phyloP scores from a whole-genome alignment of 257 asterid genomes.

The Solanum ossicruentum region DNA sequence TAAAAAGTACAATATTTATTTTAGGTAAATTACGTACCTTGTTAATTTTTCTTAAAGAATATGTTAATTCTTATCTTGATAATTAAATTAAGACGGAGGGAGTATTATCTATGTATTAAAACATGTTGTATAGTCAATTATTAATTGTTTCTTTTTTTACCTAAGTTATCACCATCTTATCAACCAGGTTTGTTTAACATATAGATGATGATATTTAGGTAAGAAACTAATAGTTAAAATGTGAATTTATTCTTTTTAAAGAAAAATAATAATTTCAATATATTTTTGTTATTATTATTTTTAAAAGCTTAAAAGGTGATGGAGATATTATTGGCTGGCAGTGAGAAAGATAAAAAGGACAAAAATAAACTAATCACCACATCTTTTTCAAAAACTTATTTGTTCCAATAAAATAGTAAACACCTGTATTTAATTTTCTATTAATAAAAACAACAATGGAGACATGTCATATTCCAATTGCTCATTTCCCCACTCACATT shows the following conservation, averaged over 20 bases:
- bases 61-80: fast-evolving
- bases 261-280: too few relatives aligned
- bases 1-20: too few relatives aligned
- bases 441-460: neutral
- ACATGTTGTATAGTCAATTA: neutral
- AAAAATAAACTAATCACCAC: neutral
- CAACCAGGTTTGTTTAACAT: neutral
- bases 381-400: conserved; percentile 23
- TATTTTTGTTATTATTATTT: neutral
- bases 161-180: neutral
- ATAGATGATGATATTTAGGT: neutral
- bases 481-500: conserved; percentile 18
- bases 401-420: conserved; percentile 21
- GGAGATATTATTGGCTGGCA: neutral
- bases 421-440: conserved; percentile 21
- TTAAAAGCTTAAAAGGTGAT: neutral
- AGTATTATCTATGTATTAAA: too few relatives aligned
- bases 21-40: too few relatives aligned
- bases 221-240: neutral
- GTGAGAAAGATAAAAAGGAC: neutral
- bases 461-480: conserved; percentile 26
- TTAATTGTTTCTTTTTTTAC: neutral
- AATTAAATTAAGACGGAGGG: too few relatives aligned
- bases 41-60: too few relatives aligned
- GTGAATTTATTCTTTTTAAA: neutral